A percentile compares a stretch with the other conserved stretches of the same genome.
Evolutionary conservation across 257 asterid species (phyloP).

Genomic region (Plantago elongata): DNA sequence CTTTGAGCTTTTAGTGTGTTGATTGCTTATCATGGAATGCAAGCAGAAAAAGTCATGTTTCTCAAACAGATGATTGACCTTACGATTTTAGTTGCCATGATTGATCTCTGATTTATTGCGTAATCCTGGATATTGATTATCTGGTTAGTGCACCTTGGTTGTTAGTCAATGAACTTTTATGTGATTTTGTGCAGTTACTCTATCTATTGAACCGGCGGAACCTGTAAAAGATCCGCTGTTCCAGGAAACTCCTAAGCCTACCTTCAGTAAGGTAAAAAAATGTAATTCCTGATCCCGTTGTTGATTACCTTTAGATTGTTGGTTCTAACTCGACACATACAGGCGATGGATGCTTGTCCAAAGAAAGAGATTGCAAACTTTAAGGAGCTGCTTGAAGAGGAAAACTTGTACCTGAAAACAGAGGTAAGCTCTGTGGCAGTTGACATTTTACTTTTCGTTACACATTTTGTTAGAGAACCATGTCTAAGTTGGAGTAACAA

Average conservation of each 20-base stretch:
- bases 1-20: no score
- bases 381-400: slow-evolving; percentile 69
- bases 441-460: background rate
- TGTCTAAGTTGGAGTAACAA: no score
- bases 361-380: slow-evolving; percentile 63
- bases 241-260: slow-evolving; percentile 70
- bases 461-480: no score
- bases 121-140: background rate
- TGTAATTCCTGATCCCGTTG: background rate
- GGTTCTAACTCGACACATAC: slow-evolving; percentile 19
- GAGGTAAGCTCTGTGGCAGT: slow-evolving; percentile 45
- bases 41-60: background rate
- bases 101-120: no score
- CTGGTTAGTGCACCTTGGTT: background rate
- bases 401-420: slow-evolving; percentile 72
- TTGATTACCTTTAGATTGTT: background rate
- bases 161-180: background rate
- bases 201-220: slow-evolving; percentile 52
- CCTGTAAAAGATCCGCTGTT: slow-evolving; percentile 67
- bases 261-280: slow-evolving; percentile 54
- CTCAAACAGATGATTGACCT: no score
- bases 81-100: background rate
- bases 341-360: slow-evolving; percentile 78
- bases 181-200: slow-evolving; percentile 47
- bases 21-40: no score